A percentile compares a stretch with the other conserved stretches of the same genome.
These are phyloP conservation scores for Penicillium sp. DNA, from an alignment of 2,329 filamentous ascomycete species.

Conservation along the genomic window DNA sequence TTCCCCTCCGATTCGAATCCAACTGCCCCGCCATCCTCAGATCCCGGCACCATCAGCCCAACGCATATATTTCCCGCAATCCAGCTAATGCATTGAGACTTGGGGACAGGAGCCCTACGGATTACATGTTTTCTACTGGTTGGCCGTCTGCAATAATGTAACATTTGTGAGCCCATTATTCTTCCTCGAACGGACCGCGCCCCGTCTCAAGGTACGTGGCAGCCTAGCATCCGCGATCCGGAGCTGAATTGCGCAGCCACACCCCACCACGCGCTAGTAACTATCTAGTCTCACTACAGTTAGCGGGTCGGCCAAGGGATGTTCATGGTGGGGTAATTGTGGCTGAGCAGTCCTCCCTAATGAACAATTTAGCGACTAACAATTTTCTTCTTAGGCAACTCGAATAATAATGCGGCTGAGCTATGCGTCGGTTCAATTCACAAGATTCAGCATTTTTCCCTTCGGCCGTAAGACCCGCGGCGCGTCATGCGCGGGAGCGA, in stretches of 20 bases:
- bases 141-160: not conserved
- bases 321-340: constrained; percentile 3
- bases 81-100: not conserved
- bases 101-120: not conserved
- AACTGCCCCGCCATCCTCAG: constrained; percentile 17
- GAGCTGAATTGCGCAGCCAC: constrained; percentile 18
- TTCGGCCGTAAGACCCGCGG: constrained; percentile 42
- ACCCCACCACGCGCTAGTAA: constrained; percentile 6
- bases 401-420: constrained; percentile 16
- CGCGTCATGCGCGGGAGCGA: constrained; percentile 10
- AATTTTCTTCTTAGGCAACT: not conserved
- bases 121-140: not conserved
- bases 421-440: constrained; percentile 27
- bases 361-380: not conserved
- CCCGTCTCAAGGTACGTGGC: not conserved
- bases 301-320: not conserved
- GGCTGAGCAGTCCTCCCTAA: constrained; percentile 9
- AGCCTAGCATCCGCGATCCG: constrained; percentile 5
- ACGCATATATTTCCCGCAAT: not conserved
- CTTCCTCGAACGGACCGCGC: not conserved
- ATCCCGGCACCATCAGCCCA: constrained; percentile 7
- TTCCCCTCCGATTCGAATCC: constrained; percentile 6
- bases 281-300: not conserved
- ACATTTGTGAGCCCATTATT: not conserved
- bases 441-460: constrained; percentile 36